These are phyloP conservation scores for Mycena citricolor DNA, from an alignment of 1,284 basidiomycete species.

Conservation along the genomic window DNA sequence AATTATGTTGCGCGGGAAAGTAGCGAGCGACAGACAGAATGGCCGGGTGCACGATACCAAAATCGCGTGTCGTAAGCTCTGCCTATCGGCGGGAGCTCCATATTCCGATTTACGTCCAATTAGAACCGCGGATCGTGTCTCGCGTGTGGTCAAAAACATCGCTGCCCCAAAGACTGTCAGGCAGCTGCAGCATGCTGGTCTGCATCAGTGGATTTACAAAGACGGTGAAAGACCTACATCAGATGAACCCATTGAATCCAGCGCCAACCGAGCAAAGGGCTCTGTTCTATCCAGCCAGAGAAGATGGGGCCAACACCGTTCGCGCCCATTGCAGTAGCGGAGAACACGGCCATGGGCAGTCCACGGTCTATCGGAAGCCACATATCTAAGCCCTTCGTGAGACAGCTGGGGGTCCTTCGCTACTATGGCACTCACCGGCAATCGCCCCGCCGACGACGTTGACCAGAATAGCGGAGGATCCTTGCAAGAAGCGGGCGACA, in stretches of 20 bases:
- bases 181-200: conserved; percentile 38
- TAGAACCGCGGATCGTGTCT: conserved; percentile 64
- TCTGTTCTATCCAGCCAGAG: conserved; percentile 68
- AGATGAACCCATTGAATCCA: conserved; percentile 85
- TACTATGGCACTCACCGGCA: neutral
- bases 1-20: conserved; percentile 1
- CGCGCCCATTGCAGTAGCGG: conserved; percentile 54
- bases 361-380: conserved; percentile 41
- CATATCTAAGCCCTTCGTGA: neutral
- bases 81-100: conserved; percentile 61
- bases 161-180: conserved; percentile 42
- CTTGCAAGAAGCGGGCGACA: conserved; percentile 2
- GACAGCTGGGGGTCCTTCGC: neutral
- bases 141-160: conserved; percentile 50
- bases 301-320: conserved; percentile 65
- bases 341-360: conserved; percentile 68
- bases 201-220: neutral
- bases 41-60: conserved; percentile 68
- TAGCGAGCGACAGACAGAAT: conserved; percentile 44
- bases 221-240: conserved; percentile 44
- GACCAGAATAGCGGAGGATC: neutral
- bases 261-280: conserved; percentile 61
- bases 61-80: conserved; percentile 57
- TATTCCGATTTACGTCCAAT: conserved; percentile 59
- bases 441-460: conserved; percentile 3